Conservation (phyloP, 805 yeast species). For the Metschnikowia cubensis region DNA sequence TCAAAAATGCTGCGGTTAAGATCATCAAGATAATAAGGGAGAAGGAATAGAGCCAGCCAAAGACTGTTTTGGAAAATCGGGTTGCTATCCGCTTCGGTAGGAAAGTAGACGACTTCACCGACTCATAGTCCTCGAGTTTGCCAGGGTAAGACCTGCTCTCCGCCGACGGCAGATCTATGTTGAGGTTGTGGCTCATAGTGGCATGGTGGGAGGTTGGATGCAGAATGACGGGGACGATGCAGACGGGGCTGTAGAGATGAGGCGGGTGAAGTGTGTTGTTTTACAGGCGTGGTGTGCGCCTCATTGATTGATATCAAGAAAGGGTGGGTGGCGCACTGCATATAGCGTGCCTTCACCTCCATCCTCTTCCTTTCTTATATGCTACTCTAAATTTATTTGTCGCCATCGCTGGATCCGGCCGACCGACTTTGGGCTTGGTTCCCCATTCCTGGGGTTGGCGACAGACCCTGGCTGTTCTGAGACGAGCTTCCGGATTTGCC, state of each 20-base stretch:
- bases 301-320: background rate
- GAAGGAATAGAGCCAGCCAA: slow-evolving; percentile 44
- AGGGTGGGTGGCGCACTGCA: background rate
- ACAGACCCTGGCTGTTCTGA: background rate
- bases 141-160: background rate
- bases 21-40: slow-evolving; percentile 38
- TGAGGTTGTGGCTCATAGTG: slow-evolving; percentile 1
- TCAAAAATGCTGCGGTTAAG: slow-evolving; percentile 49
- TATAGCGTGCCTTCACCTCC: background rate
- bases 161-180: background rate
- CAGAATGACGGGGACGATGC: background rate
- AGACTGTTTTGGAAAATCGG: slow-evolving; percentile 19
- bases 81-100: slow-evolving; percentile 15
- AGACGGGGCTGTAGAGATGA: background rate
- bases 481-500: slow-evolving; percentile 4
- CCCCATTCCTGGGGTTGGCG: background rate
- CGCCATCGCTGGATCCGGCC: background rate
- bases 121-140: background rate
- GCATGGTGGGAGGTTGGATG: background rate
- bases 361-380: background rate
- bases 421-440: background rate
- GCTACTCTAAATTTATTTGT: background rate
- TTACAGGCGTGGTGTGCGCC: background rate
- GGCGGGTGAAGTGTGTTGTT: background rate
- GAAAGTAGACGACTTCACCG: slow-evolving; percentile 2